Conservation (phyloP, 192 early-diverging fungal genomes). For the Backusella circina region DNA sequence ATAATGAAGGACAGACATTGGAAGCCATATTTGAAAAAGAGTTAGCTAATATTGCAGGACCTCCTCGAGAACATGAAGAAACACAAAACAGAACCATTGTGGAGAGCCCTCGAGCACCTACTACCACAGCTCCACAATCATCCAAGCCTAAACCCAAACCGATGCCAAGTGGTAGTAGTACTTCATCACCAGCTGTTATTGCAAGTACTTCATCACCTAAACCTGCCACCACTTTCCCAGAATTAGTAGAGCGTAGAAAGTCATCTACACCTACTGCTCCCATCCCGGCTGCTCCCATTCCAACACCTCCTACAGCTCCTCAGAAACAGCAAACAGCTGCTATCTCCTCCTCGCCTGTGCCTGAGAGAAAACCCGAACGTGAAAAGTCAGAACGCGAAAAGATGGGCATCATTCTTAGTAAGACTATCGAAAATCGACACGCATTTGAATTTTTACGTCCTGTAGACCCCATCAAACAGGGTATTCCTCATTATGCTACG, state of each 20-base stretch:
- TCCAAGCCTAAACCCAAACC: constrained; percentile 30
- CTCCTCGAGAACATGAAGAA: constrained; percentile 18
- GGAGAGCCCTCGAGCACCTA: constrained; percentile 33
- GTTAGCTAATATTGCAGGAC: constrained; percentile 30
- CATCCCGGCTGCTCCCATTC: too few species aligned
- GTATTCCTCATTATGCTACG: constrained; percentile 60
- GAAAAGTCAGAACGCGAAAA: constrained; percentile 14
- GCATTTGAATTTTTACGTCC: constrained; percentile 58
- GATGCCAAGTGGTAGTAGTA: neutral
- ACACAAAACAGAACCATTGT: constrained; percentile 46
- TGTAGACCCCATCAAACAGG: constrained; percentile 55
- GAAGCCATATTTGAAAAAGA: constrained; percentile 49
- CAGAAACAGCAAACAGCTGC: neutral
- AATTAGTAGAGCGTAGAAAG: neutral
- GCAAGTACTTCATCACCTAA: neutral
- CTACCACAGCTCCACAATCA: neutral
- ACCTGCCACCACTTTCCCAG: constrained; percentile 4
- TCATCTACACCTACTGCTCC: neutral
- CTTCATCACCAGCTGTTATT: neutral
- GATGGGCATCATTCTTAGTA: constrained; percentile 30
- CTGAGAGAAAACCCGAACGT: neutral
- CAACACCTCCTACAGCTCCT: neutral
- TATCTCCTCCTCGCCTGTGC: neutral
- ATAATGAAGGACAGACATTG: constrained; percentile 55
- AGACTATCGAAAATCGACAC: constrained; percentile 39